Evolutionary conservation across 306 rosid species (phyloP).

Genomic region (Pyrus bretschneideri): DNA sequence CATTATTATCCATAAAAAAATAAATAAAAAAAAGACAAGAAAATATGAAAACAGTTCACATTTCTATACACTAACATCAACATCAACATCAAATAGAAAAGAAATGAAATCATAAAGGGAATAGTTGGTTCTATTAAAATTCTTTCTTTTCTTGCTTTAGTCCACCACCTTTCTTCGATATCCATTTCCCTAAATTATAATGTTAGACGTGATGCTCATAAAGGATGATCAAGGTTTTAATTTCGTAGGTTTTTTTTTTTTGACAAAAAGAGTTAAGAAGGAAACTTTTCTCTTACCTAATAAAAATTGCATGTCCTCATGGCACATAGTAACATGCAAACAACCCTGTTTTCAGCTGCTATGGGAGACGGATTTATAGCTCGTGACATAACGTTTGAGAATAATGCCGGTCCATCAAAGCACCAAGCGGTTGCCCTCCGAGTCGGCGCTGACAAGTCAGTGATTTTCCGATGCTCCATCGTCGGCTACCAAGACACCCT

Average conservation of each 20-base stretch:
- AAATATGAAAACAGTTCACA: no score
- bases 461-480: slow-evolving; percentile 21
- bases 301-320: no score
- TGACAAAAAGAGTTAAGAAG: no score
- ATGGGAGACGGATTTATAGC: slow-evolving; percentile 42
- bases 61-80: no score
- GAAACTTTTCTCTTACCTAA: no score
- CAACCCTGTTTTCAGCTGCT: slow-evolving; percentile 4
- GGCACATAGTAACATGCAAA: not conserved
- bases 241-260: no score
- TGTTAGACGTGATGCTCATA: not conserved
- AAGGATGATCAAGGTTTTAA: no score
- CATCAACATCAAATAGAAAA: no score
- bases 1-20: no score
- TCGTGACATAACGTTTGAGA: slow-evolving; percentile 28
- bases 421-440: slow-evolving; percentile 41
- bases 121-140: not conserved
- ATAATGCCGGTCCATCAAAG: slow-evolving; percentile 26
- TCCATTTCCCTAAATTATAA: not conserved
- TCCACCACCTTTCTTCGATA: not conserved
- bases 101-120: not conserved
- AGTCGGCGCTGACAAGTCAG: slow-evolving; percentile 32
- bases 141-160: not conserved
- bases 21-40: no score
- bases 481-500: slow-evolving; percentile 33